Base-by-base conservation (phyloP, 306 rosid species). In the Carpinus fangiana region DNA sequence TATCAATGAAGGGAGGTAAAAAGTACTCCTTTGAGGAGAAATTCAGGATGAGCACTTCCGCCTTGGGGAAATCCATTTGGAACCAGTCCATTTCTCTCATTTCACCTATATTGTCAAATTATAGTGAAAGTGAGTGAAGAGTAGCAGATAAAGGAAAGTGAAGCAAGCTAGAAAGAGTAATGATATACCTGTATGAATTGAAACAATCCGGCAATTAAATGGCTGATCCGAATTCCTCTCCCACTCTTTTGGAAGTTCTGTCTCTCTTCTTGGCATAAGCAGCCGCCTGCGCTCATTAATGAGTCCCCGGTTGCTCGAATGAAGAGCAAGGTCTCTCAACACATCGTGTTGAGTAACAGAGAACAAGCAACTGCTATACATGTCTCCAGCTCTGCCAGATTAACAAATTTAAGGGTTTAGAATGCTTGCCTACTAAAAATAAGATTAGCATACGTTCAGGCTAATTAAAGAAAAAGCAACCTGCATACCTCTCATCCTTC, bases 291-390 rank as follows among this genome's bases (percentile, higher is more conserved):
- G 97, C 23, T 85, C 83, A 45, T 59, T 72, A 12, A 90, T 31
- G 45, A 66, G 68, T 18, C 16, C 83, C 3, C 80, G 83, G 23
- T 73, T 85, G 81, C 91, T 92, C 80, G 89, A 77, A 78, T 92
- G 85, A 41, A 94, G 82, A 62, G 98, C 97, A 36, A 94, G 89
- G 81, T 92, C 95, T 87, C 98, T 77, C 78, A 94, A 77, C 10
- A 92, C 90, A 82, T 94, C 98, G 65, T 94, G 98, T 64, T 90
- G 98, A 41, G 90, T 88, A 16, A 94, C 86, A n/a, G 83, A 90
- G 76, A 92, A 86, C 72, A 86, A 92, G 82, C 77, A 90, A 67
- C 97, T 89, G 88, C 89, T 89, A 62, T 87, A 86, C 83, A 87
- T 52, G 23, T 90, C 89, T 61, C 93, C 91, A 36, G 83, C 93